Percentiles rank a stretch among this genome's conserved stretches.
Evolutionary conservation across 345 rosid species (phyloP).

Genomic region (Salix viminalis): DNA sequence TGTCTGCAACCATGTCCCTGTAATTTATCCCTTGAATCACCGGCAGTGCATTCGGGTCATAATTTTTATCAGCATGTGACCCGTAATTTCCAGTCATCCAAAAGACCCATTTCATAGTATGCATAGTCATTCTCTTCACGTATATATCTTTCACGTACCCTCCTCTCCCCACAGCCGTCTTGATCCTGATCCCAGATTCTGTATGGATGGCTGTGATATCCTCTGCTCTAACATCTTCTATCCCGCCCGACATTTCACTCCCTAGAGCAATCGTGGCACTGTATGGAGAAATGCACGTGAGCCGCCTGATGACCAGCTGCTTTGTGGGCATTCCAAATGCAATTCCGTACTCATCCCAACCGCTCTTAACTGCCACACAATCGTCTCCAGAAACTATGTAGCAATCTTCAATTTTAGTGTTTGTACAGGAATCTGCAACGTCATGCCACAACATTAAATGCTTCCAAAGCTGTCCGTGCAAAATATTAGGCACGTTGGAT

Average conservation of each 20-base stretch:
- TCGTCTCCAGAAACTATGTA: conserved; percentile 90
- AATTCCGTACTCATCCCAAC: conserved; percentile 83
- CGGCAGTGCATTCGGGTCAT: conserved; percentile 73
- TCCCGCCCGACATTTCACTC: conserved; percentile 83
- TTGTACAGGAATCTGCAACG: conserved; percentile 79
- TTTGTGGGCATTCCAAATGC: conserved; percentile 65
- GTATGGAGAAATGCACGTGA: conserved; percentile 71
- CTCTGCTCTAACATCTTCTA: conserved; percentile 72
- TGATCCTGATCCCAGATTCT: conserved; percentile 74
- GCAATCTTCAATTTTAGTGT: conserved; percentile 77
- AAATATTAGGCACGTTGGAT: neutral
- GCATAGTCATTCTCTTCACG: conserved; percentile 53
- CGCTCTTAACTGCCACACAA: conserved; percentile 86
- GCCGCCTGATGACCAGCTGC: conserved; percentile 53
- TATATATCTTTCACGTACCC: conserved; percentile 59
- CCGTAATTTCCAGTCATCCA: conserved; percentile 79
- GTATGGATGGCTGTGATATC: conserved; percentile 64
- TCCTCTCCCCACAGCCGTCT: conserved; percentile 70
- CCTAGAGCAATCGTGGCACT: conserved; percentile 74
- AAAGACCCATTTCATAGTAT: conserved; percentile 77
- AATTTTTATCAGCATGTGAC: conserved; percentile 56
- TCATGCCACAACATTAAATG: neutral
- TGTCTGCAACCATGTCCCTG: conserved; percentile 59
- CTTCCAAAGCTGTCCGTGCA: neutral
- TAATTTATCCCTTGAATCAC: conserved; percentile 53